Conservation (phyloP, 1,284 basidiomycete species). For the Phenoliferia sp. region DNA sequence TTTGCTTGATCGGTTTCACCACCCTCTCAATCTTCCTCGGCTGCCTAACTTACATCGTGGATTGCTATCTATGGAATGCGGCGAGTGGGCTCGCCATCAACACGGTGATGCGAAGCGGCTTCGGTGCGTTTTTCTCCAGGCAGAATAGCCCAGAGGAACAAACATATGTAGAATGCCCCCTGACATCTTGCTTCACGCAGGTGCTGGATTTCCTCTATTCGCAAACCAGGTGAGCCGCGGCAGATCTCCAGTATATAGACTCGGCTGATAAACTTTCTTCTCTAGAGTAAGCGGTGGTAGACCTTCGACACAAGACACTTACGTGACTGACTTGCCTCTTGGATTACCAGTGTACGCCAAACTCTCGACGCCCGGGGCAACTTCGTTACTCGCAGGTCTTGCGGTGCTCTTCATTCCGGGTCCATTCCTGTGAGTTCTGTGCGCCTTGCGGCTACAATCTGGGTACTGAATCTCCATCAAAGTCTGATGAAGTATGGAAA, state of each 20-base stretch:
- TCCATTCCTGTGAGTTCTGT: constrained; percentile 46
- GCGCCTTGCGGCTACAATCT: constrained; percentile 48
- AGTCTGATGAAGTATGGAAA: too few relatives aligned
- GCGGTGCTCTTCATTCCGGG: constrained; percentile 43
- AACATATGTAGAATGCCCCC: not conserved
- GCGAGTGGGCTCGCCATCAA: constrained; percentile 50
- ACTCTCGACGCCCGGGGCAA: constrained; percentile 47
- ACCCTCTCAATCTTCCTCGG: constrained; percentile 40
- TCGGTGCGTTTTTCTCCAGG: not conserved
- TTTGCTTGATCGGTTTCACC: constrained; percentile 19
- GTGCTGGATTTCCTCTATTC: constrained; percentile 40
- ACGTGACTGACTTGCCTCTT: too few relatives aligned
- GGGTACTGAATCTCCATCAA: too few relatives aligned
- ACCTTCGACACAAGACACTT: too few relatives aligned
- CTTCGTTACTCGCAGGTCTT: constrained; percentile 44
- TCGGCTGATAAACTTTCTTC: too few relatives aligned
- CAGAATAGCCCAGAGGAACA: too few relatives aligned
- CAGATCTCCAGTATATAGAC: too few relatives aligned
- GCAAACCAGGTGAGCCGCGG: too few relatives aligned
- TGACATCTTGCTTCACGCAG: constrained; percentile 43
- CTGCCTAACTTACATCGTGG: constrained; percentile 26
- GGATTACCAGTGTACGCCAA: constrained; percentile 50
- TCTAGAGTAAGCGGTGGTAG: too few relatives aligned
- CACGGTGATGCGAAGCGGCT: constrained; percentile 41
- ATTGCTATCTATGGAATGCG: constrained; percentile 39